These are phyloP conservation scores for Sarcomyxa edulis DNA, from an alignment of 768 basidiomycete species.

Conservation along the genomic window DNA sequence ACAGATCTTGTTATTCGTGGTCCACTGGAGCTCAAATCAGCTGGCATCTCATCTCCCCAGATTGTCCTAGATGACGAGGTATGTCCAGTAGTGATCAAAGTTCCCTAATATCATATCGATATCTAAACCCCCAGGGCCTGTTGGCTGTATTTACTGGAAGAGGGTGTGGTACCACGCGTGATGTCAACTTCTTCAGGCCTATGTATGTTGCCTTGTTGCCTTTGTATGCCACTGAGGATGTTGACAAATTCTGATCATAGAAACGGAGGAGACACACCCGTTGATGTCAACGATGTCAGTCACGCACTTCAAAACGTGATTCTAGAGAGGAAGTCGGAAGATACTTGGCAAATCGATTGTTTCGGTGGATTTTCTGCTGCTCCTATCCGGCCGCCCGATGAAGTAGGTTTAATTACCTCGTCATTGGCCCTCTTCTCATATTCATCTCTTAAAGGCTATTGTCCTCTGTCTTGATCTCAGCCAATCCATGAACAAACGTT, in stretches of 20 bases:
- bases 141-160: slow-evolving; percentile 23
- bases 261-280: slow-evolving; percentile 20
- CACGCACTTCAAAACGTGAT: slow-evolving; percentile 16
- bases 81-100: not conserved
- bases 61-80: slow-evolving; percentile 22
- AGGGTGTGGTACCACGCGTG: slow-evolving; percentile 19
- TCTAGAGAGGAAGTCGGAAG: slow-evolving; percentile 13
- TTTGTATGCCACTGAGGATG: slow-evolving; percentile 7
- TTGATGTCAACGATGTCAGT: slow-evolving; percentile 23
- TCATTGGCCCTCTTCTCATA: too few species aligned
- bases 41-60: slow-evolving; percentile 16
- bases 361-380: slow-evolving; percentile 16
- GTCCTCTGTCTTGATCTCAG: slow-evolving; percentile 22
- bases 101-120: not conserved
- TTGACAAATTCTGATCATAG: slow-evolving; percentile 6
- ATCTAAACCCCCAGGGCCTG: slow-evolving; percentile 13
- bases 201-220: slow-evolving; percentile 12
- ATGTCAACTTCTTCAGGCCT: slow-evolving; percentile 23
- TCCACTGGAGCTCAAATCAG: slow-evolving; percentile 21
- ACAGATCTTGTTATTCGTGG: slow-evolving; percentile 16
- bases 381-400: slow-evolving; percentile 18
- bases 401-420: slow-evolving; percentile 13
- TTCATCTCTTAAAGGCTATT: slow-evolving; percentile 15
- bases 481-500: slow-evolving; percentile 18
- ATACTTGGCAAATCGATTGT: slow-evolving; percentile 23